Base-by-base conservation (phyloP, 768 basidiomycete species). In the Baorangia bicolor region DNA sequence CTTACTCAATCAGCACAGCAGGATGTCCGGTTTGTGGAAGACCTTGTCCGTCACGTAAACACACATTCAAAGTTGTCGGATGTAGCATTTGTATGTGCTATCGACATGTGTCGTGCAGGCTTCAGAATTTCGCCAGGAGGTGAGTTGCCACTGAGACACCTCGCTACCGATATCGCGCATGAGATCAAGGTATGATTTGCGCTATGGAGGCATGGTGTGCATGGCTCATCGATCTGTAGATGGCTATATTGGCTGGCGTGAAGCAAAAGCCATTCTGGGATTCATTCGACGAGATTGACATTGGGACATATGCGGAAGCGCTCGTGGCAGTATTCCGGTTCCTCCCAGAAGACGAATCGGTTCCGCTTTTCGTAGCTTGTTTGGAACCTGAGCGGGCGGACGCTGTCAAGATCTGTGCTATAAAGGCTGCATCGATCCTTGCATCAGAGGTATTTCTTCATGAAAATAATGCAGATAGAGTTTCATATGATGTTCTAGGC, bases 341-440 rank as follows among this genome's bases (percentile, higher is more conserved):
- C 61, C 68, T 90, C 21, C 80, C 87, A 0, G 73, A 78, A 40
- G 81, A 84, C 41, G 87, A 90, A 37, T 77, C 83, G 3, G 44
- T 85, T 8, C 76, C 77, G 0, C 64, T 92, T 7, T 90, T 94
- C 65, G 64, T 74, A 21, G 75, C 76, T 14, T 90, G 90, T 58
- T 67, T 92, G 39, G 84, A 88, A 52, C 83, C 91, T 10, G 88
- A 92, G 62, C 81, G 88, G 30, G 87, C 90, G 1, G 89, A 92
- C 25, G 87, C 87, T 2, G 83, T 91, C 61, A 94, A 94, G 75
- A 82, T 87, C 12, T 83, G 83, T 55, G 92, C 81, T 2, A 77
- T 94, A 51, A 84, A 87, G 58, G 90, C 92, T 3, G 85, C 81
- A 61, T 70, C 90, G 38, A 88, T 84, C 0, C 67, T 93, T 31